Evolutionary conservation across 2,329 filamentous ascomycete genomes (phyloP).

Genomic region (Dothistroma septosporum): DNA sequence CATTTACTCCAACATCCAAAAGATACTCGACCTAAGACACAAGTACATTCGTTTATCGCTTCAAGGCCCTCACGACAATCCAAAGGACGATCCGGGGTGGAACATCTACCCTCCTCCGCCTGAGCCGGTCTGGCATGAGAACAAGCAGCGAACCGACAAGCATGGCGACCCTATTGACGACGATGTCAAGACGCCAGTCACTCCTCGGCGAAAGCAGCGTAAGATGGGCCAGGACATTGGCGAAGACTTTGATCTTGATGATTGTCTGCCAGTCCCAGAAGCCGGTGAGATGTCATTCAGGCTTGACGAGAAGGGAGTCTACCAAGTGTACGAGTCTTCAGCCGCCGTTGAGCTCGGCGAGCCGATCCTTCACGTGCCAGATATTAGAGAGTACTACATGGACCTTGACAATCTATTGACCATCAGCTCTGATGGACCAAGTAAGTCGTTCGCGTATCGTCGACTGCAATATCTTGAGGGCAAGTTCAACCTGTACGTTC

Average conservation of each 20-base stretch:
- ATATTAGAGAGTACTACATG: constrained; percentile 91
- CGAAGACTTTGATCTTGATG: constrained; percentile 81
- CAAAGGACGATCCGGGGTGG: constrained; percentile 79
- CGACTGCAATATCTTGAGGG: constrained; percentile 92
- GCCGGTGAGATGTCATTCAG: constrained; percentile 68
- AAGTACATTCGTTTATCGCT: constrained; percentile 85
- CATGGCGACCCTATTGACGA: constrained; percentile 9
- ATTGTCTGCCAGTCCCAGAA: constrained; percentile 69
- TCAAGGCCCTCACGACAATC: constrained; percentile 79
- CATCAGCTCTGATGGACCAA: constrained; percentile 91
- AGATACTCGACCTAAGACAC: constrained; percentile 78
- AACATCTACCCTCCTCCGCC: constrained; percentile 86
- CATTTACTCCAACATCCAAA: constrained; percentile 88
- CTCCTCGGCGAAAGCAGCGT: constrained; percentile 50
- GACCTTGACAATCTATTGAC: constrained; percentile 82
- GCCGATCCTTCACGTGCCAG: constrained; percentile 80
- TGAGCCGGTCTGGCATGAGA: constrained; percentile 75
- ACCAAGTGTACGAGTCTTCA: constrained; percentile 78
- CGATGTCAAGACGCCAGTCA: constrained; percentile 15
- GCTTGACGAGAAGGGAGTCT: constrained; percentile 80
- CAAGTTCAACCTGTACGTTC: constrained; percentile 90
- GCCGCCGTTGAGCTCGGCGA: constrained; percentile 58
- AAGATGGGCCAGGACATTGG: constrained; percentile 90
- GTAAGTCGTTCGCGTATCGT: constrained; percentile 94
- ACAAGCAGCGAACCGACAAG: constrained; percentile 28